Evolutionary conservation across 305 asterid species (phyloP), one percentile per base, ranked within the genome.

Genomic region (Fraxinus ornus): DNA sequence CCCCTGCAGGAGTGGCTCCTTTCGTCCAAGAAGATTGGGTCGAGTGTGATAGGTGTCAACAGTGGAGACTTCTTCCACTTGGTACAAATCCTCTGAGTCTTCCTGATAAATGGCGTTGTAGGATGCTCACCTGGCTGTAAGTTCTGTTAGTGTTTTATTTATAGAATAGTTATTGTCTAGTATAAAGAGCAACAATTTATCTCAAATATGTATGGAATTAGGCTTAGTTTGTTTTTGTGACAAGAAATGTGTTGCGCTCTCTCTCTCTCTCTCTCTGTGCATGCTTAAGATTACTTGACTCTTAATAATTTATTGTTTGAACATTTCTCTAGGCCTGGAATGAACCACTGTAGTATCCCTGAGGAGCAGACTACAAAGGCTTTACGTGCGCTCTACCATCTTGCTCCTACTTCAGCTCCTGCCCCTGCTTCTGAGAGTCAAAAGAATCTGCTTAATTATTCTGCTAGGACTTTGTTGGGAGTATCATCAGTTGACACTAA

Each of bases 121-220:
- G 91, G 86, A 94, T 95, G 99, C 99, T 95, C 81, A 83, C 87
- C 80, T 95, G 99, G 99, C 95, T 94, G 98, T 94, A 94, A 94
- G 98, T 94, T 86, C 80, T 84, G 36, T 86, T 74, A 49, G 79
- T 71, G 41, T 32, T 32, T 6, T 32, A 32, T 7, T 30, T 15
- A 32, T 33, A 71, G 6, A 5, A 44, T 32, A 32, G 41, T 70
- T 6, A 5, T n/a, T 55, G 66, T 26, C 66, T 57, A 6, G 66
- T 57, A 19, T 15, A 57, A 17, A 57, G 26, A 19, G 24, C 17
- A 66, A 26, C 36, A 24, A 26, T 66, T 26, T 66, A 26, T 66
- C 36, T 26, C 36, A 70, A 13, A 32, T 15, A 13, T 70, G 5
- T 30, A 2, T 30, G 39, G 21, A 70, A 32, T 28, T 15, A 70